Percentiles rank a stretch among this genome's conserved stretches.
Evolutionary conservation across 768 basidiomycete species (phyloP).

Genomic region (Mycena pura): DNA sequence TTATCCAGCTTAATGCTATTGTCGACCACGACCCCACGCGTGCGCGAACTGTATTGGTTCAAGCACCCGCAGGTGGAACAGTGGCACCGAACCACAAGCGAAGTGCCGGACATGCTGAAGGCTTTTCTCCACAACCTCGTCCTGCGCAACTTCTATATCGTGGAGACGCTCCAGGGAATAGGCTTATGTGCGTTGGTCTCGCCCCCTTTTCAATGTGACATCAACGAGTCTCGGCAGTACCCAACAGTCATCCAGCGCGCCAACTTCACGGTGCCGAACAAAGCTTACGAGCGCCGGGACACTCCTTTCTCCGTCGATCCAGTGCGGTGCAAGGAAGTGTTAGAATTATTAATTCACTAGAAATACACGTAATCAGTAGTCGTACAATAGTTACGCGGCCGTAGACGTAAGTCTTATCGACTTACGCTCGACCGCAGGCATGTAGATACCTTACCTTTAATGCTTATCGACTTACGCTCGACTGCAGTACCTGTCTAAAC

Average conservation of each 20-base stretch:
- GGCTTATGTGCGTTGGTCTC: background rate
- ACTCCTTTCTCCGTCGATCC: too few species aligned
- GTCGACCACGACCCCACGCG: background rate
- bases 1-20: background rate
- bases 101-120: background rate
- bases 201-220: background rate
- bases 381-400: too few species aligned
- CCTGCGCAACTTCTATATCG: constrained; percentile 4
- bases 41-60: constrained; percentile 10
- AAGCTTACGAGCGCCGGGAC: too few species aligned
- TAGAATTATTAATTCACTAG: too few species aligned
- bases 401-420: too few species aligned
- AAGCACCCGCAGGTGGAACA: background rate
- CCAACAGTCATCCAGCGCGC: background rate
- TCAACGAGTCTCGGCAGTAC: background rate
- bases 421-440: too few species aligned
- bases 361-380: too few species aligned
- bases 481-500: too few species aligned
- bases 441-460: too few species aligned
- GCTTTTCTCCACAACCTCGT: background rate
- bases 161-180: constrained; percentile 1
- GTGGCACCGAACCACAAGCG: background rate
- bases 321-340: too few species aligned
- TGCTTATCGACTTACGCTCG: too few species aligned
- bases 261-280: too few species aligned